Conservation (phyloP, 495 filamentous ascomycete genomes). For the Friedmanniomyces endolithicus region DNA sequence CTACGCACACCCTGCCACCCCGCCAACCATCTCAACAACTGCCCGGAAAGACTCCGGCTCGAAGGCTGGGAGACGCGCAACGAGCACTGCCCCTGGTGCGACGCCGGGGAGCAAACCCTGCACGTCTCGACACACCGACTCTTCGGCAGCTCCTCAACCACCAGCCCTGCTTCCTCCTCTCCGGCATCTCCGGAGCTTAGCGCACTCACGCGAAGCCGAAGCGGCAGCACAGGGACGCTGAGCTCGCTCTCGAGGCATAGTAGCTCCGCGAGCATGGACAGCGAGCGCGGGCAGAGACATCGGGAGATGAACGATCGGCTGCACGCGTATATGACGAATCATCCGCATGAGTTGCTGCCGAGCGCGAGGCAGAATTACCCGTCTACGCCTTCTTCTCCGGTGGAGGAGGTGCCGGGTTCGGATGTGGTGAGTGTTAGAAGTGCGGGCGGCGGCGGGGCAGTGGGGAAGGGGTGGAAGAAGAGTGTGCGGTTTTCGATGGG, state of each 20-base stretch:
- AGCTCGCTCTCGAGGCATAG: conserved; percentile 22
- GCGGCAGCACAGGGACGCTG: conserved; percentile 8
- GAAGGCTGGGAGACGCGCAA: conserved; percentile 32
- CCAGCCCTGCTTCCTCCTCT: conserved; percentile 15
- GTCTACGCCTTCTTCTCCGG: neutral
- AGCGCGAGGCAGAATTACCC: conserved; percentile 18
- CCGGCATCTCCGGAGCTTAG: conserved; percentile 16
- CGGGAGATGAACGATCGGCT: conserved; percentile 27
- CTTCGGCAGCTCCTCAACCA: conserved; percentile 21
- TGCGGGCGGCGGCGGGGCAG: neutral
- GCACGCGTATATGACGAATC: conserved; percentile 24
- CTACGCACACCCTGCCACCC: conserved; percentile 25
- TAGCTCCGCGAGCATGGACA: conserved; percentile 24
- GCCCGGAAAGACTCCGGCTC: conserved; percentile 23
- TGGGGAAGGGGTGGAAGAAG: conserved; percentile 7
- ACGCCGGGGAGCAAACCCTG: conserved; percentile 10
- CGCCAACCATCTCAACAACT: conserved; percentile 28
- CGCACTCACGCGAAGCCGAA: neutral
- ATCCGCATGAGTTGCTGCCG: conserved; percentile 17
- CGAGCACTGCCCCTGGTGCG: conserved; percentile 32
- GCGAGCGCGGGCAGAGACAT: conserved; percentile 23
- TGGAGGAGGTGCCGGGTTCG: neutral
- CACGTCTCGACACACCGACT: conserved; percentile 25
- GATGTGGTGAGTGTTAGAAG: neutral
- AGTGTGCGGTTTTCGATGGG: conserved; percentile 10